phyloP scores from a whole-genome alignment of 2,329 filamentous ascomycete species.

The Aureobasidium sp. region DNA sequence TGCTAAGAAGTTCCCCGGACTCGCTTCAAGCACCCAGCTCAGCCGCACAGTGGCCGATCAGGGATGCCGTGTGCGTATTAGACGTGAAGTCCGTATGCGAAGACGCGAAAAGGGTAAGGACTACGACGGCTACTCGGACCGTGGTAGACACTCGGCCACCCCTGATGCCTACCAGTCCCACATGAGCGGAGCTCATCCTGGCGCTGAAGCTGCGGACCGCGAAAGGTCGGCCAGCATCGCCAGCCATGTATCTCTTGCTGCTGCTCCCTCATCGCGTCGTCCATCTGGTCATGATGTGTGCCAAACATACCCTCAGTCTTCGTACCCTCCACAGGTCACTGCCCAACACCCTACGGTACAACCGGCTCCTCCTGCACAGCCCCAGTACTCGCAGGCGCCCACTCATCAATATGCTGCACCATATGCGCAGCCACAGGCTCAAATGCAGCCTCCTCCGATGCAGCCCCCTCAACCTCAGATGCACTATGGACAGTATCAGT shows the following conservation, averaged over 20 bases:
- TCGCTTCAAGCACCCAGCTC: constrained; percentile 80
- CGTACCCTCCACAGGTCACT: constrained; percentile 27
- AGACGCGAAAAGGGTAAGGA: constrained; percentile 62
- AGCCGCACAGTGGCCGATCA: constrained; percentile 93
- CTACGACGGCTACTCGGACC: constrained; percentile 48
- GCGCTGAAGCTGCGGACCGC: constrained; percentile 29
- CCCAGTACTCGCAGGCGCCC: constrained; percentile 29
- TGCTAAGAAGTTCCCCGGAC: constrained; percentile 95
- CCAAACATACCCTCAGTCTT: constrained; percentile 32
- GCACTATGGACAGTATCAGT: constrained; percentile 24
- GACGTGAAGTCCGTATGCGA: constrained; percentile 88
- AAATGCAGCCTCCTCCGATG: constrained; percentile 14
- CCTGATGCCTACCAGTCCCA: constrained; percentile 23
- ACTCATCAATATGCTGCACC: constrained; percentile 19
- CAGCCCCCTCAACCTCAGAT: constrained; percentile 22
- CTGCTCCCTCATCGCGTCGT: constrained; percentile 29
- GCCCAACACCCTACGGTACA: constrained; percentile 34
- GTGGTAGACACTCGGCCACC: constrained; percentile 38
- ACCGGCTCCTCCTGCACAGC: constrained; percentile 31
- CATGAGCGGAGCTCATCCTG: constrained; percentile 24
- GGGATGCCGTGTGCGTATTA: constrained; percentile 90
- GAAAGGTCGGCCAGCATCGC: constrained; percentile 35
- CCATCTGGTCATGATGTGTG: constrained; percentile 41
- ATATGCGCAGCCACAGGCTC: constrained; percentile 11
- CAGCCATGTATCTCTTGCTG: constrained; percentile 27